Evolutionary conservation across 2,329 filamentous ascomycete genomes (phyloP).

Genomic region (Seiridium unicorne): DNA sequence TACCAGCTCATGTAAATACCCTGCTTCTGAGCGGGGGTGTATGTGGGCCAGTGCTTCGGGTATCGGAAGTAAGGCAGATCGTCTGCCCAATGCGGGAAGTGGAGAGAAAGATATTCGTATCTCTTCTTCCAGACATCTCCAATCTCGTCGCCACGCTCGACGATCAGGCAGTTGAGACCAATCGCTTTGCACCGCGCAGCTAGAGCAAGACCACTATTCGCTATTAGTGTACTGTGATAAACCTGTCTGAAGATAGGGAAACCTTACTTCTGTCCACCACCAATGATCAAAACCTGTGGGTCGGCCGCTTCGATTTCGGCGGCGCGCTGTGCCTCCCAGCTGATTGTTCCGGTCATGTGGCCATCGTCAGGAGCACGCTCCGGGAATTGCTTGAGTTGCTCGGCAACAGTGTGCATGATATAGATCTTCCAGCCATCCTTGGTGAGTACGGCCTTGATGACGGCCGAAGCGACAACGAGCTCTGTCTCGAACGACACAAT

Average conservation of each 20-base stretch:
- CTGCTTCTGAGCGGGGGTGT: conserved; percentile 42
- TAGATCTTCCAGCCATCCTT: neutral
- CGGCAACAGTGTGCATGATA: conserved; percentile 2
- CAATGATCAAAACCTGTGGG: conserved; percentile 19
- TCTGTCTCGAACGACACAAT: conserved; percentile 3
- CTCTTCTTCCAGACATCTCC: conserved; percentile 48
- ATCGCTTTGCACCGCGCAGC: conserved; percentile 24
- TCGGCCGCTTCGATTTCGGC: neutral
- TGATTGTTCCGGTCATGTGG: neutral
- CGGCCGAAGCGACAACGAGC: neutral
- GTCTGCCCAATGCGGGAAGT: conserved; percentile 27
- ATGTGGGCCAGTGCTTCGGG: conserved; percentile 39
- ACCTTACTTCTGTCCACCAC: conserved; percentile 18
- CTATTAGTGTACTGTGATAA: neutral
- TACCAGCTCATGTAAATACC: conserved; percentile 51
- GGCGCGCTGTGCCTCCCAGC: neutral
- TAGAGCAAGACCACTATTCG: conserved; percentile 30
- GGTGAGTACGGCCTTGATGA: neutral
- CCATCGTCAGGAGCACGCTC: neutral
- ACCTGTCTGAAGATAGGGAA: neutral
- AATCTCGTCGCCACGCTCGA: conserved; percentile 40
- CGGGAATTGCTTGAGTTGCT: conserved; percentile 1
- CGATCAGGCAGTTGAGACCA: conserved; percentile 28
- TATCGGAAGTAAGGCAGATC: conserved; percentile 42
- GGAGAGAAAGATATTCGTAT: conserved; percentile 29